Evolutionary conservation across 495 filamentous ascomycete species (phyloP), one percentile per base, ranked within the genome.

Genomic region (Penicillium mononematosum): DNA sequence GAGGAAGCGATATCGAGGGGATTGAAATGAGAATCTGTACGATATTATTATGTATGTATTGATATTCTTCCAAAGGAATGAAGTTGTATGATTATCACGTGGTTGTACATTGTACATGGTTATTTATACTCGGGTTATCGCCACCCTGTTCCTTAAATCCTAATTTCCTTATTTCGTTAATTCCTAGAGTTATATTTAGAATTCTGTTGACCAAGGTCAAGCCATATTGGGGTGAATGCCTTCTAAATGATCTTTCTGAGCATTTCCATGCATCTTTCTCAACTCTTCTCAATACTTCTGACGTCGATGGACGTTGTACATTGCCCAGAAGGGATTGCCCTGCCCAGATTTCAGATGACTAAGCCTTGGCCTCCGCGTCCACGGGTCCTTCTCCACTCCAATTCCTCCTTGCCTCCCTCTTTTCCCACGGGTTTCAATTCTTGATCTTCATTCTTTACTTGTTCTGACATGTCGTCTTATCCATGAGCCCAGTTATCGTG

Each of bases 361-460:
- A 67, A 67, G 47, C 58, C 12, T 19, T 43, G 38, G 49, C 38
- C 61, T 64, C 64, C 56, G 50, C 58, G 58, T 60, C 31, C 31
- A 34, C 31, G 31, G 31, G 31, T 14, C 56, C 50, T 53, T 59
- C 66, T 69, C 66, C 67, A 66, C 62, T 66, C 55, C 34, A 58
- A 42, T 57, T 59, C 59, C 56, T 50, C 44, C 59, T 64, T 45
- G 53, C 27, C 20, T 24, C 38, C 31, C 49, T 56, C 32, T 34
- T 45, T 53, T 52, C 48, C 12, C 53, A 39, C 58, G 56, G 19
- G 34, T 29, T 42, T 56, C 49, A 53, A 61, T 62, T 56, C 61
- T 59, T 53, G 42, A 25, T 51, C 45, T 53, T 56, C 49, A 34
- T 62, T 22, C 24, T 54, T 42, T 52, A 45, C 27, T 58, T 32